Conservation (phyloP, 1,284 basidiomycete species). For the Tilletia setariae region DNA sequence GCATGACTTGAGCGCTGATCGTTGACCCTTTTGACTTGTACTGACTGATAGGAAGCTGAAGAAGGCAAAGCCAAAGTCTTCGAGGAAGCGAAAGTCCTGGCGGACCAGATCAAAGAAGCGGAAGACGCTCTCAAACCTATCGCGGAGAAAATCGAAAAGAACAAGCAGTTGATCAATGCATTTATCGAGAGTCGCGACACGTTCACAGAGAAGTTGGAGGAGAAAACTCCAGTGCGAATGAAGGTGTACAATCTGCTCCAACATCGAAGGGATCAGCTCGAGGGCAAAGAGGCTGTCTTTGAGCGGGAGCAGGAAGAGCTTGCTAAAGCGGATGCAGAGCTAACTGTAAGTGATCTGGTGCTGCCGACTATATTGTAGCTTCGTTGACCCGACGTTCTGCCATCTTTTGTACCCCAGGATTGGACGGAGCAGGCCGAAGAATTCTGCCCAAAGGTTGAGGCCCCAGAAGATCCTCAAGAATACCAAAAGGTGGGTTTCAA, state of each 20-base stretch:
- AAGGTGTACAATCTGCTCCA: background rate
- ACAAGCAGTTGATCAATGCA: constrained; percentile 33
- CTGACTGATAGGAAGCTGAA: background rate
- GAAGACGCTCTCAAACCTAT: constrained; percentile 24
- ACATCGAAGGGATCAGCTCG: constrained; percentile 14
- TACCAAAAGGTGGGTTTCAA: constrained; percentile 61
- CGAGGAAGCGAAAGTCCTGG: constrained; percentile 16
- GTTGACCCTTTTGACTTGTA: background rate
- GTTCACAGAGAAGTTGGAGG: constrained; percentile 5
- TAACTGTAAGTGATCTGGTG: constrained; percentile 57
- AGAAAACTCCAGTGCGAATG: constrained; percentile 1
- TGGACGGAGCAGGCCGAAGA: constrained; percentile 68
- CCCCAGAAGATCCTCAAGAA: constrained; percentile 62
- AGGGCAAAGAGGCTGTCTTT: constrained; percentile 58
- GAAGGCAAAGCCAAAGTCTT: background rate
- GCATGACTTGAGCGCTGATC: too few species aligned
- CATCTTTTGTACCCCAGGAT: constrained; percentile 55
- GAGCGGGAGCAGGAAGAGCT: constrained; percentile 22
- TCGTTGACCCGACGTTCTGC: constrained; percentile 15
- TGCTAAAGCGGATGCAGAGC: constrained; percentile 61
- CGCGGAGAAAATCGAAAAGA: constrained; percentile 33
- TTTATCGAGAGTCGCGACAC: constrained; percentile 16
- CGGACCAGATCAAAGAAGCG: constrained; percentile 6
- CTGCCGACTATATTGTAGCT: constrained; percentile 15
- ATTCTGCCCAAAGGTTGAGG: constrained; percentile 63